Base-by-base conservation (phyloP, 2,329 filamentous ascomycete species). In the Neonectria sp. region DNA sequence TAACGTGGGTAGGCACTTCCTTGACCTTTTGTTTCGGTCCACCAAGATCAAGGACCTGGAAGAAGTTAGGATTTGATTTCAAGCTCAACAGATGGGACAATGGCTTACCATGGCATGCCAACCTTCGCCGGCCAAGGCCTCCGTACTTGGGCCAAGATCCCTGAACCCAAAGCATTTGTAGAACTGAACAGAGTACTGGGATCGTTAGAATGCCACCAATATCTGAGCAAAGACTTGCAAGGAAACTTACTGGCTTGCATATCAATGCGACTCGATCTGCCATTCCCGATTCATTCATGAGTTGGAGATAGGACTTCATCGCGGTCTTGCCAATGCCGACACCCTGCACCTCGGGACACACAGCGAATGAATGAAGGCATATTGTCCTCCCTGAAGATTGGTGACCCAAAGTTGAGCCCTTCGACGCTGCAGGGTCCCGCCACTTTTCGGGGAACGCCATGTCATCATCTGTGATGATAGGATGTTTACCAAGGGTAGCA, bases 321-420 rank as follows among this genome's bases (percentile, higher is more conserved):
- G 97, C 82, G 24, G 91, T 90, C 69, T 88, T 90, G 17, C 93
- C 95, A 3, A 97, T 84, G 1, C 93, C 92, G 64, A 90, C 89
- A 37, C 89, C 86, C 71, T 96, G 93, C 63, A 94, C 89, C 66
- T 91, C 88, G 1, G 93, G 94, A 61, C 92, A 85, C 6, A 97
- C 91, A 21, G 93, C 93, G 6, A 98, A 86, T 0, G 93, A 95
- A 81, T 98, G 95, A 56, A 97, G 82, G 62, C 90, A 93, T 62
- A 97, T 86, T 0, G 93, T 97, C 49, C 90, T 83, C 45, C 94
- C 94, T 17, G 85, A 83, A 65, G 94, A 89, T 73, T 92, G 89
- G 79, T 97, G 93, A 35, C 94, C 94, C 11, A 90, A 76, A 2
- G 79, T 77, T 40, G 86, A 83, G 53, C 81, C 78, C 59, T 83